phyloP scores from a whole-genome alignment of 306 rosid genomes.

The Senna siamea region DNA sequence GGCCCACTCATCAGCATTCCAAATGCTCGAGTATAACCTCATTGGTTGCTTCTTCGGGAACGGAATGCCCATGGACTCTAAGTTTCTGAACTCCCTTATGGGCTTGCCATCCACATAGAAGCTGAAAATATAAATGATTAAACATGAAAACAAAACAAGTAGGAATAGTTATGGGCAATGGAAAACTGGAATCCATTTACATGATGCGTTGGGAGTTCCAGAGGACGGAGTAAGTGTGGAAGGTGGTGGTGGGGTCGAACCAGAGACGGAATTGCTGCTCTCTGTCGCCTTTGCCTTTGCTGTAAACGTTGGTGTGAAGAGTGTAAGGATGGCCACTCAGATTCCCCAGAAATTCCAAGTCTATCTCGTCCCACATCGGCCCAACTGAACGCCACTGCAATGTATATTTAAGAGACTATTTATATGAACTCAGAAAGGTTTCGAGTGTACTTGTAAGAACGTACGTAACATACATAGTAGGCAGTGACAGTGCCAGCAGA shows the following conservation, averaged over 20 bases:
- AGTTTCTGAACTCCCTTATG: conserved; percentile 50
- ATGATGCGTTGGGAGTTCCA: conserved; percentile 49
- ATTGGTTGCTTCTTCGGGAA: conserved; percentile 44
- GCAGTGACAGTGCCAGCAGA: conserved; percentile 56
- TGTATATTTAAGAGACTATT: too few species aligned
- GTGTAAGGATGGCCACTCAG: conserved; percentile 44
- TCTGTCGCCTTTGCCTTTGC: conserved; percentile 48
- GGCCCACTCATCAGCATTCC: conserved; percentile 54
- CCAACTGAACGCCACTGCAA: conserved; percentile 48
- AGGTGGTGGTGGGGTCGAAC: conserved; percentile 53
- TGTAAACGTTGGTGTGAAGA: conserved; percentile 50
- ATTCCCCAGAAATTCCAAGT: conserved; percentile 57
- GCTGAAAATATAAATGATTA: conserved; percentile 8
- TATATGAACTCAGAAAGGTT: too few species aligned
- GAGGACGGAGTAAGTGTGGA: conserved; percentile 47
- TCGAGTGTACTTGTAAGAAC: too few species aligned
- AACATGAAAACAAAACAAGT: background rate
- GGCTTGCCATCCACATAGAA: conserved; percentile 51
- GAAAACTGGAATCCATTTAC: too few species aligned
- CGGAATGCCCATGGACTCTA: conserved; percentile 30
- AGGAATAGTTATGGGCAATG: too few species aligned
- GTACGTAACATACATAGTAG: conserved; percentile 30
- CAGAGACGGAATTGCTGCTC: conserved; percentile 48
- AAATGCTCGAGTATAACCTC: conserved; percentile 50
- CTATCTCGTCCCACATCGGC: conserved; percentile 47